Evolutionary conservation across 2,329 filamentous ascomycete genomes (phyloP), one percentile per base, ranked within the genome.

Genomic region (Chaetomium sp.): DNA sequence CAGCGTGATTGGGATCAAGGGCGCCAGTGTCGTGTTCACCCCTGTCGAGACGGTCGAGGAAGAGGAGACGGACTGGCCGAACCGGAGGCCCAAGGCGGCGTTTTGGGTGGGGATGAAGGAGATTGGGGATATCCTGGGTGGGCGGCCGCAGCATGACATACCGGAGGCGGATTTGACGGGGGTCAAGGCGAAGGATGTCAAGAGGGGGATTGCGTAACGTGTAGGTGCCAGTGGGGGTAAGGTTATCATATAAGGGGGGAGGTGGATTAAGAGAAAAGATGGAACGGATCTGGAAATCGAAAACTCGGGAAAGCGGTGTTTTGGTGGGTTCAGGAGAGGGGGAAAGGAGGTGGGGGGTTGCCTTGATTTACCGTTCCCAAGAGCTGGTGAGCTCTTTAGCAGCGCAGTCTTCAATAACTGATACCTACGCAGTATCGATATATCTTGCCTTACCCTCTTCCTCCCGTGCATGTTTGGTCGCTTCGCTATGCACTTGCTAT

Each of bases 41-140:
- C 79, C 87, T 0, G 89, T 97, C 81, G 80, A 85, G 65, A 80
- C 82, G 44, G 79, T 97, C 7, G 94, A 97, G 75, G 82, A 83
- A 63, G 81, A 83, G 32, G 88, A 91, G 66, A 97, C 94, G 4
- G 92, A 99, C 74, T 99, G 94, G 94, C 82, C 85, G 62, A 91
- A 95, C 71, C 80, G 94, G 50, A 79, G 94, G 50, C 92, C 94
- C 47, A 89, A 84, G 73, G 74, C 84, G 53, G 89, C 94, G 63
- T 91, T 90, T 76, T 99, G 94, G 94, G 76, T 89, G 65, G 79
- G 78, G 49, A 76, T 96, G 70, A 89, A 90, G 72, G 79, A 86
- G 49, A 83, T 90, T 34, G 91, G 96, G 2, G 88, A 99, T 69
- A 86, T 90, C 37, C 74, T 99, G 36, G 88, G 87, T 50, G 92